A percentile compares a stretch with the other conserved stretches of the same genome.
phyloP scores from a whole-genome alignment of 2,329 filamentous ascomycete genomes.

The Helminthosporium solani region DNA sequence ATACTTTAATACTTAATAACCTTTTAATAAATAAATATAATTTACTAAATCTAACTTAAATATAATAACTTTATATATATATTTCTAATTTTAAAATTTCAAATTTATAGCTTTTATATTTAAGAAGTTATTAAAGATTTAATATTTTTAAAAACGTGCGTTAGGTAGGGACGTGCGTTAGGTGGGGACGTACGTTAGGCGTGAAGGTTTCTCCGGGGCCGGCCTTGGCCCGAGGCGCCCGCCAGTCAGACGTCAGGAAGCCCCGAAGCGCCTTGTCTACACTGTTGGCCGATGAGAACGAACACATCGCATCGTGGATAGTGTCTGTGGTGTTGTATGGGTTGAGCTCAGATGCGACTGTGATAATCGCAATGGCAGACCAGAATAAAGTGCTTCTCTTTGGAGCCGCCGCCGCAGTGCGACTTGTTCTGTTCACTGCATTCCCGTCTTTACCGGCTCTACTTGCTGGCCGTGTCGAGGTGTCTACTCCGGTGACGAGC shows the following conservation, averaged over 20 bases:
- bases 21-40: no score
- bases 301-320: no score
- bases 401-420: conserved; percentile 71
- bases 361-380: conserved; percentile 43
- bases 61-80: no score
- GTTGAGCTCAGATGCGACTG: not conserved
- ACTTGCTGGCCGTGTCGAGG: conserved; percentile 87
- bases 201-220: conserved; percentile 12
- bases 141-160: no score
- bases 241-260: not conserved
- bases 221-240: conserved; percentile 18
- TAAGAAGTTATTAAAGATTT: no score
- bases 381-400: conserved; percentile 68
- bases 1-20: no score
- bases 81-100: no score
- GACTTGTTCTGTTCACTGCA: conserved; percentile 74
- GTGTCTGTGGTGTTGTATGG: no score
- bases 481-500: conserved; percentile 95
- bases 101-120: no score
- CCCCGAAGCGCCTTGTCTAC: not conserved
- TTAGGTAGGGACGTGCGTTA: no score
- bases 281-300: not conserved
- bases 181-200: no score
- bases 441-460: conserved; percentile 84
- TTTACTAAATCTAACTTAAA: no score